phyloP scores from a whole-genome alignment of 208 protist genomes.

The Wallacemonas rigidus region DNA sequence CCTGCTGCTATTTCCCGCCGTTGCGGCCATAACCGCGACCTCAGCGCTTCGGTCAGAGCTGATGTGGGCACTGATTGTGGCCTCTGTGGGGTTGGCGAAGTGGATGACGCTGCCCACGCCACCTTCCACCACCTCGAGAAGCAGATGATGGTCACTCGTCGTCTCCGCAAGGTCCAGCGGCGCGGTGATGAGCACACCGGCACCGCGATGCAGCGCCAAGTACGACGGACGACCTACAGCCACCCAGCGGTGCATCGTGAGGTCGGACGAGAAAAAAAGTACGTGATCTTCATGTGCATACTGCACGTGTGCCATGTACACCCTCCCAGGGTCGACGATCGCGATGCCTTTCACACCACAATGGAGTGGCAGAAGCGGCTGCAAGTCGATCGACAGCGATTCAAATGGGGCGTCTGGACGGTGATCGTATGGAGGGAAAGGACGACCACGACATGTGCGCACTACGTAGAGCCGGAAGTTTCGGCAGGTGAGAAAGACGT shows the following conservation, averaged over 20 bases:
- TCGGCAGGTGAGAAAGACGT: slow-evolving; percentile 41
- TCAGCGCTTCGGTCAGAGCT: not conserved
- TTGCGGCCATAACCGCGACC: not conserved
- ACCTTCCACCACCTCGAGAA: slow-evolving; percentile 64
- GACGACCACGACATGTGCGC: not conserved
- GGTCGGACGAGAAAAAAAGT: slow-evolving; percentile 57
- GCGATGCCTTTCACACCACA: slow-evolving; percentile 30
- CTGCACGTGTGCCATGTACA: slow-evolving; percentile 43
- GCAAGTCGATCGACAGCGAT: slow-evolving; percentile 19
- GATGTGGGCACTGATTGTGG: not conserved
- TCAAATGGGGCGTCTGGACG: not conserved
- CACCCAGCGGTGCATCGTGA: slow-evolving; percentile 53
- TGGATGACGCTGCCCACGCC: slow-evolving; percentile 55
- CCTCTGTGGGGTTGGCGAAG: slow-evolving; percentile 26
- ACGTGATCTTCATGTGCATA: slow-evolving; percentile 30
- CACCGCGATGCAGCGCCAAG: slow-evolving; percentile 34
- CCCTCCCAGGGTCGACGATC: slow-evolving; percentile 31
- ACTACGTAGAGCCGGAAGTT: slow-evolving; percentile 36
- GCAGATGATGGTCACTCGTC: slow-evolving; percentile 32
- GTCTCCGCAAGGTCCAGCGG: slow-evolving; percentile 23
- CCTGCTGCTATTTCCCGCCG: not conserved
- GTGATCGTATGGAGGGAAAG: not conserved
- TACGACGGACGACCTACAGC: slow-evolving; percentile 42
- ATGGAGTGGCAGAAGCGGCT: slow-evolving; percentile 25
- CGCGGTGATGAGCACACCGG: slow-evolving; percentile 45